phyloP scores from a whole-genome alignment of 257 asterid genomes.

The Fraxinus americana region DNA sequence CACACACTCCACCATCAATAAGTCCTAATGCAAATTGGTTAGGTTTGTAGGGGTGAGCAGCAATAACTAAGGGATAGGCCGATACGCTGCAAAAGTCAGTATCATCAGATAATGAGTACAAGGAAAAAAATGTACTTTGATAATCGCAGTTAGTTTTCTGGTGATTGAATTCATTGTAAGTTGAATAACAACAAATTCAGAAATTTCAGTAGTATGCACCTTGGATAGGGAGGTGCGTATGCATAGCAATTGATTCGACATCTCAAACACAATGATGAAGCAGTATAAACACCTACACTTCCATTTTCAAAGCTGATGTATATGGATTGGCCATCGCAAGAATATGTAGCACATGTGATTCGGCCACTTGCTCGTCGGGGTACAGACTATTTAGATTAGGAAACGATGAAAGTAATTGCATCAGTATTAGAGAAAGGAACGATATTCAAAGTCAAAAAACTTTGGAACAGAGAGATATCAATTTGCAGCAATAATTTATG shows the following conservation, averaged over 20 bases:
- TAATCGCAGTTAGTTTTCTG: not conserved
- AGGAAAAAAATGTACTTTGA: not conserved
- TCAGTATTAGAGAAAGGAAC: not conserved
- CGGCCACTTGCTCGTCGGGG: slow-evolving; percentile 65
- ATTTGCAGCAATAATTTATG: not conserved
- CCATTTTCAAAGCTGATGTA: slow-evolving; percentile 65
- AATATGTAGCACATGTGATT: slow-evolving; percentile 64
- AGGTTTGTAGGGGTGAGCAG: slow-evolving; percentile 71
- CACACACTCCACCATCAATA: slow-evolving; percentile 59
- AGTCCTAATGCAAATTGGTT: slow-evolving; percentile 73
- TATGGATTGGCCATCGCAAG: slow-evolving; percentile 65
- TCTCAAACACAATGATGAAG: slow-evolving; percentile 51
- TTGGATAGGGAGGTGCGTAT: slow-evolving; percentile 49
- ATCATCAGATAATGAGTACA: not conserved
- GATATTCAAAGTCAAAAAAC: not conserved
- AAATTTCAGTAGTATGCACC: slow-evolving; percentile 31
- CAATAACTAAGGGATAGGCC: slow-evolving; percentile 61
- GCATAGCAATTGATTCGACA: slow-evolving; percentile 56
- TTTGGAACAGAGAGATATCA: not conserved
- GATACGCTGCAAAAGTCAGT: slow-evolving; percentile 30
- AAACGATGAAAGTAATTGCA: not conserved
- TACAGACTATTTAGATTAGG: slow-evolving; percentile 43
- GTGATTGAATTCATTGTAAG: not conserved
- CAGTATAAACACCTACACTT: slow-evolving; percentile 61
- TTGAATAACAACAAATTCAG: no score